These are phyloP conservation scores for Ormosia semicastrata DNA, from an alignment of 306 rosid species.

Conservation along the genomic window DNA sequence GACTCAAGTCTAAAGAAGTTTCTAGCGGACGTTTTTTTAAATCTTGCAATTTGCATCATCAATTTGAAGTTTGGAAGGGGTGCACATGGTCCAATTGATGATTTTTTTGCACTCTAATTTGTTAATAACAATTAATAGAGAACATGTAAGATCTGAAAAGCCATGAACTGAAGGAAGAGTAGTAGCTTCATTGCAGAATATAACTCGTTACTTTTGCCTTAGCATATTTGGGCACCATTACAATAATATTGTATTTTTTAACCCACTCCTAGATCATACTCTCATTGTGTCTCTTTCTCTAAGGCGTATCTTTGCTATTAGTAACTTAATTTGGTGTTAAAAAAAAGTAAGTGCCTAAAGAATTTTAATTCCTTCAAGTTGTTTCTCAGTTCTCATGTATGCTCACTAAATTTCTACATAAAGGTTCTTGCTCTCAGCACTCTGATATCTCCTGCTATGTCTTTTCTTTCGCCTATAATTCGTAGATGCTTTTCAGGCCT, in stretches of 20 bases:
- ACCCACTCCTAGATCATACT: not conserved
- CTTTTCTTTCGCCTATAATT: not conserved
- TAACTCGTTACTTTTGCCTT: constrained; percentile 16
- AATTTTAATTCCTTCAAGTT: not conserved
- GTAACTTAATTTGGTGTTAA: not conserved
- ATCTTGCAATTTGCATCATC: constrained; percentile 25
- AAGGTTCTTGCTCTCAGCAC: not conserved
- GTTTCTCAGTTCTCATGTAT: not conserved
- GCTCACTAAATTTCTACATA: not conserved
- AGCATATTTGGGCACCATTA: not conserved
- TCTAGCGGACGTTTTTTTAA: constrained; percentile 13
- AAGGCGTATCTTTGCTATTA: not conserved
- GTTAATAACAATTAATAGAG: constrained; percentile 9
- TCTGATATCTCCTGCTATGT: not conserved
- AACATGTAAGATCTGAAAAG: constrained; percentile 6
- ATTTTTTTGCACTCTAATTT: constrained; percentile 26
- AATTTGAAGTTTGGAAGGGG: constrained; percentile 14
- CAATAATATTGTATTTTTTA: not conserved
- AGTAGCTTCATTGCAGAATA: constrained; percentile 30
- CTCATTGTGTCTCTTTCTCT: not conserved
- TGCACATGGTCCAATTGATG: constrained; percentile 28
- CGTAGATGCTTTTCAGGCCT: not conserved
- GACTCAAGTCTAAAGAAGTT: constrained; percentile 18
- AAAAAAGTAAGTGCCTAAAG: not conserved
- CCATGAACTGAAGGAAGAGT: not conserved